Conservation (phyloP, 108 stramenopile genomes). For the Nannochloropsis oceanica region DNA sequence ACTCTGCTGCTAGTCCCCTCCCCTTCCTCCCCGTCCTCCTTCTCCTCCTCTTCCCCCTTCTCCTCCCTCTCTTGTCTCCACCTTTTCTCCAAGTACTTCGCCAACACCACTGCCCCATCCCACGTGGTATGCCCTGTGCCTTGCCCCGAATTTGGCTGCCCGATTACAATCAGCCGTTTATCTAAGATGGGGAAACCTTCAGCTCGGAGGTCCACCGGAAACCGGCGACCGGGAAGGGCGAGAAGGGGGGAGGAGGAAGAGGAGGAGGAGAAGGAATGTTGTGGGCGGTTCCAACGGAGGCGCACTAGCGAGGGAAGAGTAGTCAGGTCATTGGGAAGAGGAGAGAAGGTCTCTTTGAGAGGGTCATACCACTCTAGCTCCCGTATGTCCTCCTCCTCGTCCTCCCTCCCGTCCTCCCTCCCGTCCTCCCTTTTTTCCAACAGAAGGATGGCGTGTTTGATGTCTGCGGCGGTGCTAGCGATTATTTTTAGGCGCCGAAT, state of each 20-base stretch:
- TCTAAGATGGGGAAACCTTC: background rate
- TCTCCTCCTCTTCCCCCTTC: background rate
- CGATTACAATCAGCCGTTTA: background rate
- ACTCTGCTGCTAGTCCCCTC: background rate
- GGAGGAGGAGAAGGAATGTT: background rate
- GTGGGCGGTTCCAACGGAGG: background rate
- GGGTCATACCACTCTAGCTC: background rate
- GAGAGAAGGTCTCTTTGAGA: background rate
- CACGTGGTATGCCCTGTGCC: background rate
- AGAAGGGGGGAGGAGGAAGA: background rate
- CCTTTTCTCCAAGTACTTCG: conserved; percentile 27
- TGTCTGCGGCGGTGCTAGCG: background rate
- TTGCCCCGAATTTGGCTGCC: background rate
- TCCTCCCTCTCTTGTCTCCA: background rate
- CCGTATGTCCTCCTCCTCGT: background rate
- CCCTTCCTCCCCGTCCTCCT: background rate
- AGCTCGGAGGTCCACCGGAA: background rate
- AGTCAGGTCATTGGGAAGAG: background rate
- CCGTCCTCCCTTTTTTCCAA: background rate
- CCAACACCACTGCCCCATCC: conserved; percentile 28
- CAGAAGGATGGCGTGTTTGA: background rate
- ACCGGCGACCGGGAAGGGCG: background rate
- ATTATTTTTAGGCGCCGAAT: background rate
- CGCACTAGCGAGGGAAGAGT: background rate
- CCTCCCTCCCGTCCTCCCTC: background rate